Evolutionary conservation across 2,329 filamentous ascomycete species (phyloP).

Genomic region (Helicocarpus griseus): DNA sequence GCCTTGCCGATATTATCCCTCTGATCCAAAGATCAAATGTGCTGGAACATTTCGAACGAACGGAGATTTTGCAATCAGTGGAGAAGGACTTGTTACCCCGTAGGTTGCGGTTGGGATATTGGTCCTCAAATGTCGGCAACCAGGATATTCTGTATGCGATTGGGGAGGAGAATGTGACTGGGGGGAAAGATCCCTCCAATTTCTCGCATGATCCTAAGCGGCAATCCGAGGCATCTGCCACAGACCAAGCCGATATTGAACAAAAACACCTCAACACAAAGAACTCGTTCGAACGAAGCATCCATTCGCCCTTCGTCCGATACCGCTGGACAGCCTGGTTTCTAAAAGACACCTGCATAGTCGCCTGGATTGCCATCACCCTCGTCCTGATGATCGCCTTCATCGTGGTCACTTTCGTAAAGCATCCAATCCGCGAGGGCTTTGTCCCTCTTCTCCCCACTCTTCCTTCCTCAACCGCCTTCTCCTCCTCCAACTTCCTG

Average conservation of each 20-base stretch:
- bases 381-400: constrained; percentile 58
- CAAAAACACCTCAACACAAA: constrained; percentile 27
- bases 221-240: constrained; percentile 19
- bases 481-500: constrained; percentile 79
- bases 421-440: constrained; percentile 54
- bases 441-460: constrained; percentile 62
- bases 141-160: constrained; percentile 69
- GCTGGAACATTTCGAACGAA: constrained; percentile 59
- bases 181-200: constrained; percentile 34
- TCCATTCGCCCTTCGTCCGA: constrained; percentile 45
- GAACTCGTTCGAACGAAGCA: constrained; percentile 40
- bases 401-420: constrained; percentile 68
- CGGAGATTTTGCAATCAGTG: constrained; percentile 47
- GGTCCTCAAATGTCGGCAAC: constrained; percentile 52
- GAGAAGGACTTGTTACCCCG: constrained; percentile 45
- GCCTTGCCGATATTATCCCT: constrained; percentile 68
- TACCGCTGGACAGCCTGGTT: constrained; percentile 69
- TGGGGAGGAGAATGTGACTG: constrained; percentile 51
- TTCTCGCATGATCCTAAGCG: constrained; percentile 22
- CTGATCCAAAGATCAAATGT: constrained; percentile 74
- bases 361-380: constrained; percentile 54
- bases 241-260: constrained; percentile 28
- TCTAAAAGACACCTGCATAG: constrained; percentile 56
- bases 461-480: constrained; percentile 52
- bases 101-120: constrained; percentile 73